These are phyloP conservation scores for Pseudocercospora eumusae DNA, from an alignment of 2,329 filamentous ascomycete species.

Conservation along the genomic window DNA sequence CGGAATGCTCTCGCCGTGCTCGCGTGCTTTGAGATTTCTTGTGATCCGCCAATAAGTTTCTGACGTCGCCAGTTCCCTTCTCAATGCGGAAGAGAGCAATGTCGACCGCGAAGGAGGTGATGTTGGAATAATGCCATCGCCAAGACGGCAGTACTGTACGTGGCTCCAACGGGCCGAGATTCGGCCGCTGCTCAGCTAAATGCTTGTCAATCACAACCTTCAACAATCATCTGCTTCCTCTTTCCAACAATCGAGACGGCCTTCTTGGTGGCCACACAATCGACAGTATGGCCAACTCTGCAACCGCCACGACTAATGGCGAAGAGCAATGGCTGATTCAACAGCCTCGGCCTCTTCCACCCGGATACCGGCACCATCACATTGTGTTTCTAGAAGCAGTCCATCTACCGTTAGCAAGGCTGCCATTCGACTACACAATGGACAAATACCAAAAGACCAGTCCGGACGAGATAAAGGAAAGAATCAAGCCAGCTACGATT, in stretches of 20 bases:
- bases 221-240: too few species aligned
- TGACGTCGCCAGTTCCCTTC: background rate
- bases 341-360: conserved; percentile 22
- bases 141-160: background rate
- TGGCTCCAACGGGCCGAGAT: background rate
- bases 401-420: conserved; percentile 23
- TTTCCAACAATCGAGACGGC: background rate
- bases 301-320: background rate
- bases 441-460: conserved; percentile 34
- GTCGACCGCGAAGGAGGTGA: conserved; percentile 2
- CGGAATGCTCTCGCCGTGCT: background rate
- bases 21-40: background rate
- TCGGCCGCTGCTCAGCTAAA: background rate
- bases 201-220: background rate
- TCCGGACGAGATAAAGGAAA: conserved; percentile 30
- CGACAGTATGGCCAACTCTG: background rate
- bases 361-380: conserved; percentile 27
- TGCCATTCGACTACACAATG: conserved; percentile 27
- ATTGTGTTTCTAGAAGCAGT: conserved; percentile 29
- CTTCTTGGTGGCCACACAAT: background rate
- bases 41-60: background rate
- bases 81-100: background rate
- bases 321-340: conserved; percentile 19
- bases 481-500: conserved; percentile 28
- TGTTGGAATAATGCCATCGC: background rate